Evolutionary conservation across 192 early-diverging fungal genomes (phyloP).

Genomic region (Backusella sp.): DNA sequence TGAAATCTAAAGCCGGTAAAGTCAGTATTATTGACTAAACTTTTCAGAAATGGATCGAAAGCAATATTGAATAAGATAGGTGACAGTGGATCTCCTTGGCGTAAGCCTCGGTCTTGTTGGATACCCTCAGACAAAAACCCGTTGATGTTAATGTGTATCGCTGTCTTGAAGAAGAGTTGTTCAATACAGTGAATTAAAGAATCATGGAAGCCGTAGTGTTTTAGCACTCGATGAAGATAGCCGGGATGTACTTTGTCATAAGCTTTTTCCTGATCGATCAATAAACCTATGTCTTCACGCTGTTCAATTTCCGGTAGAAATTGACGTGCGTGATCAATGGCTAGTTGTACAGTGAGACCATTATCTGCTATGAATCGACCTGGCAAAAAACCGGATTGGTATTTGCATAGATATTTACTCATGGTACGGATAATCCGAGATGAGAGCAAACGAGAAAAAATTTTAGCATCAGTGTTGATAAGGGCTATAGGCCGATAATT

Average conservation of each 20-base stretch:
- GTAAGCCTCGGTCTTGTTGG: constrained; percentile 19
- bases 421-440: background rate
- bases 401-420: constrained; percentile 10
- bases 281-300: background rate
- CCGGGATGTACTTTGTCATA: constrained; percentile 6
- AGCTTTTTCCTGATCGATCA: constrained; percentile 19
- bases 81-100: constrained; percentile 39
- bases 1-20: constrained; percentile 1
- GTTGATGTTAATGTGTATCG: too few species aligned
- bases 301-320: background rate
- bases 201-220: background rate
- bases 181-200: background rate
- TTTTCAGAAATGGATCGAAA: background rate
- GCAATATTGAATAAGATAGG: constrained; percentile 32
- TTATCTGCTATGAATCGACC: constrained; percentile 25
- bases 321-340: background rate
- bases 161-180: too few species aligned
- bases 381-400: background rate
- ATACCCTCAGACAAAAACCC: background rate
- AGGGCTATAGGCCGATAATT: constrained; percentile 27
- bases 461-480: constrained; percentile 27
- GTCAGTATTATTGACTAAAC: background rate
- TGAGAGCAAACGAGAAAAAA: constrained; percentile 7
- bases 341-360: constrained; percentile 1
- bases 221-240: constrained; percentile 13